Evolutionary conservation across 345 rosid genomes (phyloP).

Genomic region (Dipteronia dyeriana): DNA sequence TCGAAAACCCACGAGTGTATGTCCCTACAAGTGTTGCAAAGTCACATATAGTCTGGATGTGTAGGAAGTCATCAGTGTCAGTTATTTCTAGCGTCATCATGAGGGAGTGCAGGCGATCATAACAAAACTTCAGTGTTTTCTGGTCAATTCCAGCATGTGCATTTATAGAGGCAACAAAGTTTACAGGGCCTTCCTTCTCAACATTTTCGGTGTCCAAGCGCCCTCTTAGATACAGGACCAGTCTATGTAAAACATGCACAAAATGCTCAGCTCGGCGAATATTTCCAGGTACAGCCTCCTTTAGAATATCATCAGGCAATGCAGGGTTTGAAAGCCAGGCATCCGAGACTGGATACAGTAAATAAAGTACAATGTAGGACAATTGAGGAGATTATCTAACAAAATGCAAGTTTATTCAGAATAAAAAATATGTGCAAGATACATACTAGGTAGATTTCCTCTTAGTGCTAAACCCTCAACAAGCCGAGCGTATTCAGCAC

Average conservation of each 20-base stretch:
- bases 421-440: conserved; percentile 2
- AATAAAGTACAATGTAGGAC: conserved; percentile 4
- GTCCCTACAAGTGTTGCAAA: conserved; percentile 97
- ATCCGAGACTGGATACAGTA: conserved; percentile 54
- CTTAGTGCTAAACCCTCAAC: conserved; percentile 93
- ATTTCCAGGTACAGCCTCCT: conserved; percentile 98
- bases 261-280: conserved; percentile 96
- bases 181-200: conserved; percentile 92
- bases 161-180: conserved; percentile 68
- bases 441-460: conserved; percentile 83
- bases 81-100: conserved; percentile 94
- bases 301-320: conserved; percentile 90
- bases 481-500: conserved; percentile 88
- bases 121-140: conserved; percentile 92
- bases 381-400: background rate
- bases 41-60: conserved; percentile 91
- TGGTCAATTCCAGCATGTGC: conserved; percentile 93
- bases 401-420: background rate
- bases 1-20: conserved; percentile 88
- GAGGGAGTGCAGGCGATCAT: conserved; percentile 93
- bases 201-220: conserved; percentile 84
- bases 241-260: conserved; percentile 81
- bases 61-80: conserved; percentile 92
- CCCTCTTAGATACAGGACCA: conserved; percentile 78
- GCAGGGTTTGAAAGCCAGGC: conserved; percentile 99